These are phyloP conservation scores for Ciborinia camelliae DNA, from an alignment of 2,329 filamentous ascomycete species.

Conservation along the genomic window DNA sequence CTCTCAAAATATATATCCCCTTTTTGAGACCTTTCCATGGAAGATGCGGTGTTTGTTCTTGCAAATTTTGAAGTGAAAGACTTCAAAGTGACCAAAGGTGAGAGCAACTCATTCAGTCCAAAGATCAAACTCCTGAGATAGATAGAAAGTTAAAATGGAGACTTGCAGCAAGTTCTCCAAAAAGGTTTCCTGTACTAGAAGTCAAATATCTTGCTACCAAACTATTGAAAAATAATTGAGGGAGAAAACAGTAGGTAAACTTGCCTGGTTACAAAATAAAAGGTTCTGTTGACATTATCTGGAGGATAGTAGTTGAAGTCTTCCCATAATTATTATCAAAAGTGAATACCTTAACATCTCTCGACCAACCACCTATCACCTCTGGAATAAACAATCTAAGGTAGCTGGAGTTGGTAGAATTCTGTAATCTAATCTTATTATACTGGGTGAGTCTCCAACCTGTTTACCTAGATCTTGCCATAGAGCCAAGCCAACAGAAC, in stretches of 20 bases:
- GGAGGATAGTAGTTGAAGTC: neutral
- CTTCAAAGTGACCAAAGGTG: neutral
- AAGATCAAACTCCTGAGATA: neutral
- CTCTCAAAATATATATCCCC: neutral
- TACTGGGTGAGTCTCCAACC: too few species aligned
- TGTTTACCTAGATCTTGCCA: neutral
- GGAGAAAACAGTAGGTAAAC: neutral
- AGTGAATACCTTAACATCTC: neutral
- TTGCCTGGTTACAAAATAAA: neutral
- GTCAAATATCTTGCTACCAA: neutral
- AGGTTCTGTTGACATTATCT: neutral
- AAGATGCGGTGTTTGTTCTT: neutral
- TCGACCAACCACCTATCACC: neutral
- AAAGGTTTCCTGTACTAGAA: neutral
- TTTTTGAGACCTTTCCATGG: neutral
- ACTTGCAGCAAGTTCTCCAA: neutral
- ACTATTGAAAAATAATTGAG: neutral
- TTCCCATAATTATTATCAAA: neutral
- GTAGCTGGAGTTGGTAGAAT: too few species aligned
- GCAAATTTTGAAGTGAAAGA: neutral
- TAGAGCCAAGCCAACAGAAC: neutral
- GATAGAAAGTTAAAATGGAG: neutral
- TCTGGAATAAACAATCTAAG: neutral
- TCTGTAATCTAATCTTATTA: neutral
- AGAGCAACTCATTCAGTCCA: neutral